These are phyloP conservation scores for Beta vulgaris DNA, from an alignment of 148 eudicot species.

Conservation along the genomic window DNA sequence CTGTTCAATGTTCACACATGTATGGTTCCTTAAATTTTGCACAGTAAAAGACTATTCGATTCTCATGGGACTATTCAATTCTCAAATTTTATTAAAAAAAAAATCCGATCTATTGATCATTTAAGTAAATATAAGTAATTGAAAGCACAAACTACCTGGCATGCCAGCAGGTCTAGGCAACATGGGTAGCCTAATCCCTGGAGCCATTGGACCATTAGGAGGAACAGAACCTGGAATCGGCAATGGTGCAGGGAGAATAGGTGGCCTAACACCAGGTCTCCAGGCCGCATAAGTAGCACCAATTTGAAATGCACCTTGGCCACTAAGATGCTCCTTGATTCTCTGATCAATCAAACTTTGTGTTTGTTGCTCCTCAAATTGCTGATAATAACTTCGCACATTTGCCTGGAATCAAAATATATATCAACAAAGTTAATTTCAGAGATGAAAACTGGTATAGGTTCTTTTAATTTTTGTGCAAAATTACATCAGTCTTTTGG, in stretches of 20 bases:
- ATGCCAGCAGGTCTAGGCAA: slow-evolving; percentile 67
- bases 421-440: neutral
- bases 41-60: too few relatives aligned
- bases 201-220: slow-evolving; percentile 36
- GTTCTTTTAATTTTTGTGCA: neutral
- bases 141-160: slow-evolving; percentile 37
- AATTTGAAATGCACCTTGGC: slow-evolving; percentile 63
- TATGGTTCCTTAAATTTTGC: too few relatives aligned
- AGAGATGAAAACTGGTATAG: neutral
- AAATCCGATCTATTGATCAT: neutral
- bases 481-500: neutral
- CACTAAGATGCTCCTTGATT: slow-evolving; percentile 81
- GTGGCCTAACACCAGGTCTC: slow-evolving; percentile 57
- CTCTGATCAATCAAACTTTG: slow-evolving; percentile 85
- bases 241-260: slow-evolving; percentile 63
- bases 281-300: slow-evolving; percentile 58
- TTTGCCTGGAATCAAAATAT: slow-evolving; percentile 48
- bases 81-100: neutral
- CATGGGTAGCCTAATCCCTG: slow-evolving; percentile 69
- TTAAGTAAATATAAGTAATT: neutral
- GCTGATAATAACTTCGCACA: slow-evolving; percentile 72
- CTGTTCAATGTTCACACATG: too few relatives aligned
- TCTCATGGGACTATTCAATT: neutral
- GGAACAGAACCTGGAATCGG: slow-evolving; percentile 50
- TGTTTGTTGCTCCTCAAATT: slow-evolving; percentile 84